phyloP scores from a whole-genome alignment of 2,329 filamentous ascomycete genomes.

The Aspergillus glaucus region DNA sequence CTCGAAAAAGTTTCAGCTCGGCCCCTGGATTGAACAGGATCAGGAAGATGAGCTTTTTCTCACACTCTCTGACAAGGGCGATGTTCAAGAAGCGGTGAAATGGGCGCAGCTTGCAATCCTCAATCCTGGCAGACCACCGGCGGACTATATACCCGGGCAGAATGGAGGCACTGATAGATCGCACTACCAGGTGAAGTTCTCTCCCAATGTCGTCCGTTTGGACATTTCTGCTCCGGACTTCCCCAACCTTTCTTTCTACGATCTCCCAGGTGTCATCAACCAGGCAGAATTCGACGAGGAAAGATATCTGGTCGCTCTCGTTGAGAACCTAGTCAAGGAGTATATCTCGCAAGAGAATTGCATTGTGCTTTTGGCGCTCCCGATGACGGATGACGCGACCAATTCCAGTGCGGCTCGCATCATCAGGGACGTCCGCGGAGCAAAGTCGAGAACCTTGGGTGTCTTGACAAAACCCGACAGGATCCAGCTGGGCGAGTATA shows the following conservation, averaged over 20 bases:
- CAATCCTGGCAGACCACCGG: constrained; percentile 54
- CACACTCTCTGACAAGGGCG: constrained; percentile 52
- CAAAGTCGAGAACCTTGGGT: constrained; percentile 58
- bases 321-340: constrained; percentile 61
- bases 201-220: constrained; percentile 72
- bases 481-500: constrained; percentile 48
- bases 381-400: constrained; percentile 72
- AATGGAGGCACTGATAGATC: constrained; percentile 31
- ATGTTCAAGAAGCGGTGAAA: constrained; percentile 62
- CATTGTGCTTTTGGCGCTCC: constrained; percentile 69
- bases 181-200: constrained; percentile 58
- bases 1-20: constrained; percentile 47
- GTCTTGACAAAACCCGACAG: constrained; percentile 83
- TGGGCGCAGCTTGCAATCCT: constrained; percentile 74
- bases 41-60: constrained; percentile 54
- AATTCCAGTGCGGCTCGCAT: constrained; percentile 66
- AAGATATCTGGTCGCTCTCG: constrained; percentile 63
- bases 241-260: constrained; percentile 73
- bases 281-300: constrained; percentile 60
- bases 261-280: constrained; percentile 76
- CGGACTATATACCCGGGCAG: constrained; percentile 49
- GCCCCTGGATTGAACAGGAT: constrained; percentile 56
- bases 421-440: constrained; percentile 50
- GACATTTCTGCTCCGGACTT: constrained; percentile 67
- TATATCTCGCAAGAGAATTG: constrained; percentile 66